Conservation (phyloP, 768 basidiomycete species). For the Polyporus arcularius region DNA sequence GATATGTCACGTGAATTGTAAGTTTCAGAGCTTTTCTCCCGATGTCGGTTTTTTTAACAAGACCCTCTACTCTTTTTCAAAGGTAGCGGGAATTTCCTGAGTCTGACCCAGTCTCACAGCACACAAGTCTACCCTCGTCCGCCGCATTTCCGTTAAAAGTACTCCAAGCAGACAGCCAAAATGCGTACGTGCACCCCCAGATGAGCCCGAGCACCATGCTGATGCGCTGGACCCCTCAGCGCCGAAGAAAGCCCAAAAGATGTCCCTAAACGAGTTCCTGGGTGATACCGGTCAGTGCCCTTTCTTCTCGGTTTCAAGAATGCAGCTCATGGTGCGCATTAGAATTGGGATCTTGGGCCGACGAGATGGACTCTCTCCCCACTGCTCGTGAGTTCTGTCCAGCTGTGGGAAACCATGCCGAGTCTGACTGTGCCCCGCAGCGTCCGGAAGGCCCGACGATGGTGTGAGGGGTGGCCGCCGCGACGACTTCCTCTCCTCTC, state of each 20-base stretch:
- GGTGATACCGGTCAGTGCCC: slow-evolving; percentile 72
- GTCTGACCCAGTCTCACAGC: background rate
- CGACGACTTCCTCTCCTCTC: slow-evolving; percentile 65
- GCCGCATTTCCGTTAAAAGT: background rate
- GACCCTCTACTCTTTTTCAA: too few species aligned
- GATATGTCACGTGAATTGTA: too few species aligned
- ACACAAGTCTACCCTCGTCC: background rate
- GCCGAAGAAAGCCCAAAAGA: slow-evolving; percentile 91
- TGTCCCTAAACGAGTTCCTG: slow-evolving; percentile 90
- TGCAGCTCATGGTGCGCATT: slow-evolving; percentile 15
- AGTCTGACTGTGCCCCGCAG: slow-evolving; percentile 31
- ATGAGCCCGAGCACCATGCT: background rate
- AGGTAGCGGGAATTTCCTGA: too few species aligned
- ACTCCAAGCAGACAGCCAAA: slow-evolving; percentile 22
- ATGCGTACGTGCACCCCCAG: slow-evolving; percentile 30
- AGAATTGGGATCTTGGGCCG: slow-evolving; percentile 97
- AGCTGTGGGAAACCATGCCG: slow-evolving; percentile 7
- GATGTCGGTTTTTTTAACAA: too few species aligned
- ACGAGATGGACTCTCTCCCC: slow-evolving; percentile 94
- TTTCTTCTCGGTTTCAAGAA: slow-evolving; percentile 15
- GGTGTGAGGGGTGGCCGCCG: slow-evolving; percentile 55
- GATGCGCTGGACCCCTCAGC: slow-evolving; percentile 46
- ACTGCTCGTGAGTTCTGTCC: slow-evolving; percentile 76
- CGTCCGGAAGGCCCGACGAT: slow-evolving; percentile 70
- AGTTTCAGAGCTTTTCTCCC: too few species aligned